Evolutionary conservation across 208 protist species (phyloP), one percentile per base, ranked within the genome.

Genomic region (Acanthamoeba lenticulata): DNA sequence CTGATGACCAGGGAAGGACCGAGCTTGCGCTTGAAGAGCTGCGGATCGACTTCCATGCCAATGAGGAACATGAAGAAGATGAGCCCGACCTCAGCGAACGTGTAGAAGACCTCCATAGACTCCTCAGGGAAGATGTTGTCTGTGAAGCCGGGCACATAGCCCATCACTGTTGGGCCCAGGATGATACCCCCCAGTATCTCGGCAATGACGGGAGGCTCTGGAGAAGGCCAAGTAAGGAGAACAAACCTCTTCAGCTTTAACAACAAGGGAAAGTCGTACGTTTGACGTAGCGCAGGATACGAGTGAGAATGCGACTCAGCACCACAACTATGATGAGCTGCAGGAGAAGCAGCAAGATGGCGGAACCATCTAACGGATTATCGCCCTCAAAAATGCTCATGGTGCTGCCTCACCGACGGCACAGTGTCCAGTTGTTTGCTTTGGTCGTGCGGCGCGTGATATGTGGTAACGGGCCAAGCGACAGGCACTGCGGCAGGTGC

Each of bases 181-280:
- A 96, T 34, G 90, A 96, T 96, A 81, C 95, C 95, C 24, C 92
- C 93, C 34, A 96, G 81, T 79, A 96, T 92, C 57, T 96, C 95
- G 2, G 92, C 65, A 52, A 96, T 96, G 32, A 96, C 95, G 67
- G 65, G 40, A 32, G 95, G 95, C 90, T 96, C 95, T 96, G 29
- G n/a, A n/a, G n/a, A n/a, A n/a, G n/a, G n/a, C n/a, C n/a, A n/a
- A n/a, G n/a, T n/a, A n/a, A n/a, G n/a, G n/a, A n/a, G n/a, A n/a
- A n/a, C n/a, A n/a, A n/a, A n/a, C n/a, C n/a, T n/a, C n/a, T n/a
- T n/a, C n/a, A n/a, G n/a, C n/a, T n/a, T n/a, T n/a, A n/a, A n/a
- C n/a, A n/a, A n/a, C n/a, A n/a, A n/a, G n/a, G n/a, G n/a, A n/a
- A n/a, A n/a, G n/a, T n/a, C 69, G 38, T 3, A 79, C 69, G 69